Evolutionary conservation across 2,329 filamentous ascomycete species (phyloP).

Genomic region (Alternaria brassicicola): DNA sequence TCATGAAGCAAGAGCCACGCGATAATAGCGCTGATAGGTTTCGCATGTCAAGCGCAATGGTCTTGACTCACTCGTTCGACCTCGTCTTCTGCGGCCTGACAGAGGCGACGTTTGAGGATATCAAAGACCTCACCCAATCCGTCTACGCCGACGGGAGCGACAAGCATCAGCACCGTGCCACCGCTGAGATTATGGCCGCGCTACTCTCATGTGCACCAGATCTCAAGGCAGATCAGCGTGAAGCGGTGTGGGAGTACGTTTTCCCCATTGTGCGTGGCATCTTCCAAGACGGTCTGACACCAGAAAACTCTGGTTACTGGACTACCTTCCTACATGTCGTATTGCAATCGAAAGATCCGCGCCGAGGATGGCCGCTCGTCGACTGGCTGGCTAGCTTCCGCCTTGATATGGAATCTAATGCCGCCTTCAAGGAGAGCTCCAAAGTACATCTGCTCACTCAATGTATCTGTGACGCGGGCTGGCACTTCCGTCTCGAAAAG

Average conservation of each 20-base stretch:
- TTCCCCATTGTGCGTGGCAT: constrained; percentile 86
- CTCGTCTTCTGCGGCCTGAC: constrained; percentile 83
- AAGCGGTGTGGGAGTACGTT: constrained; percentile 84
- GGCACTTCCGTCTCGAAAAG: constrained; percentile 92
- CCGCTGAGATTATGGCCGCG: constrained; percentile 89
- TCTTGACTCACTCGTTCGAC: constrained; percentile 89
- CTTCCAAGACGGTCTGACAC: constrained; percentile 89
- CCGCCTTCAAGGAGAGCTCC: constrained; percentile 97
- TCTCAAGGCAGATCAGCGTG: constrained; percentile 73
- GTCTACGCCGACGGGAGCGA: constrained; percentile 93
- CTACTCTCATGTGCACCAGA: constrained; percentile 82
- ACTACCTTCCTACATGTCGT: constrained; percentile 90
- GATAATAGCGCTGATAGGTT: constrained; percentile 84
- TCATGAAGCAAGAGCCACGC: constrained; percentile 93
- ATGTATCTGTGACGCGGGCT: constrained; percentile 83
- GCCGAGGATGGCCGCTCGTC: constrained; percentile 83
- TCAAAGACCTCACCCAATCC: constrained; percentile 77
- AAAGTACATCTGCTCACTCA: constrained; percentile 93
- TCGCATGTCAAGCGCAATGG: constrained; percentile 83
- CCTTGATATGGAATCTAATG: constrained; percentile 92
- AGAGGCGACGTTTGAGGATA: constrained; percentile 79
- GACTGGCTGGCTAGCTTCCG: constrained; percentile 83
- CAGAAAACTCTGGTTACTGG: constrained; percentile 95
- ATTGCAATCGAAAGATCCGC: constrained; percentile 85
- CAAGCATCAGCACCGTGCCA: constrained; percentile 96